A percentile compares a stretch with the other conserved stretches of the same genome.
Evolutionary conservation across 768 basidiomycete genomes (phyloP).

Genomic region (Strobilomyces confusus): DNA sequence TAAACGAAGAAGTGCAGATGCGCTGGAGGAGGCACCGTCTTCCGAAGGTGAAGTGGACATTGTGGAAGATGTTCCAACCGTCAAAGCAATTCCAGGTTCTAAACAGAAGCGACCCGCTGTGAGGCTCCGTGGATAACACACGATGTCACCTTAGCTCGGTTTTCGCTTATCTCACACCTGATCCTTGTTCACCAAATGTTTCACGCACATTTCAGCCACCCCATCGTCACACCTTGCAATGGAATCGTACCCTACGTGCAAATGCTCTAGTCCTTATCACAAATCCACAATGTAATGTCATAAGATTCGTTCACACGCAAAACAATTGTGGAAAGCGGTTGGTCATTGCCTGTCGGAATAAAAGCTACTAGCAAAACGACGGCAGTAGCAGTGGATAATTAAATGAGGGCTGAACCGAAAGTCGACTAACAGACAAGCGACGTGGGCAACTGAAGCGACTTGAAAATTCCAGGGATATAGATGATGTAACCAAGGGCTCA

Average conservation of each 20-base stretch:
- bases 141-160: background rate
- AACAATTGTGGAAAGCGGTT: background rate
- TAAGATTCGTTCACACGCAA: background rate
- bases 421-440: conserved; percentile 1
- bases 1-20: conserved; percentile 25
- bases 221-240: background rate
- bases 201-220: background rate
- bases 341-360: background rate
- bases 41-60: conserved; percentile 42
- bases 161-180: conserved; percentile 1
- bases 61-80: conserved; percentile 27
- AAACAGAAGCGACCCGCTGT: conserved; percentile 14
- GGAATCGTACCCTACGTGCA: conserved; percentile 18
- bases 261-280: conserved; percentile 10
- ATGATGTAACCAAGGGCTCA: conserved; percentile 9
- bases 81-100: conserved; percentile 9
- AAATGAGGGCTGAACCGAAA: background rate
- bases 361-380: background rate
- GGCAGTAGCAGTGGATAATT: background rate
- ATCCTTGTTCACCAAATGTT: conserved; percentile 2
- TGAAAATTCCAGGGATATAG: conserved; percentile 10
- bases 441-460: conserved; percentile 1
- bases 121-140: conserved; percentile 29
- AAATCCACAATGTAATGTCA: conserved; percentile 8
- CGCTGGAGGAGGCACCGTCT: conserved; percentile 17